Evolutionary conservation across 163 green algal genomes (phyloP), one percentile per base, ranked within the genome.

Genomic region (Scenedesmus sp.): DNA sequence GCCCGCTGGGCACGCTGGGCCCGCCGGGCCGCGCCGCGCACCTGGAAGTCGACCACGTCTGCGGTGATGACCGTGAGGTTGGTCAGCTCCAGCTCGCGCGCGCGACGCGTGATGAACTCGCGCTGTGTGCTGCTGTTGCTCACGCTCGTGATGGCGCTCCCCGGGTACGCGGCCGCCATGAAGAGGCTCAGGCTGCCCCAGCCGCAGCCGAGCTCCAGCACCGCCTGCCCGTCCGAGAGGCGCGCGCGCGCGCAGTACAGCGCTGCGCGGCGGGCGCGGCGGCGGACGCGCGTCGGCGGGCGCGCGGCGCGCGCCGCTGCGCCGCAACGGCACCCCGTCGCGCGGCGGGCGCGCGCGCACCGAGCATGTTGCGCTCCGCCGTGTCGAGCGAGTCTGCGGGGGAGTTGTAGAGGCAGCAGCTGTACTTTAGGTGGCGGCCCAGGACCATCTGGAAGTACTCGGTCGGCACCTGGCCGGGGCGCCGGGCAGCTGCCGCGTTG

Each of bases 171-270:
- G 9, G 80, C 87, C 0, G 95, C 96, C 78, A 96, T 89, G 81
- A 90, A 98, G 4, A 99, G 85, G 36, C 75, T 92, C 63, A 98
- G 84, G 36, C 88, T 96, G 48, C 96, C 96, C 96, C 96, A 99
- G 7, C 96, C 96, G 83, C 96, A 99, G 2, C 96, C 95, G n/a
- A 99, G 86, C 85, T 99, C 96, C 75, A 99, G 82, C 0, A 99
- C 79, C 0, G 87, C 70, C 80, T 96, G 90, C 0, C 94, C 94
- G 65, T 98, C 86, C 11, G 14, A n/a, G 29, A 99, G 83, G 63
- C 93, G 63, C 24, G 93, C 94, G 0, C 93, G 87, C 50, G 94
- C 67, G 78, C 92, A 97, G 82, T 92, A 95, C 42, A 97, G 67
- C 44, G 88, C 87, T 94, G 83, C 39, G 39, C 39, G 10, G 39